A percentile compares a stretch with the other conserved stretches of the same genome.
These are phyloP conservation scores for Diphasiastrum complanatum DNA, from an alignment of 83 land plant genomes.

Conservation along the genomic window DNA sequence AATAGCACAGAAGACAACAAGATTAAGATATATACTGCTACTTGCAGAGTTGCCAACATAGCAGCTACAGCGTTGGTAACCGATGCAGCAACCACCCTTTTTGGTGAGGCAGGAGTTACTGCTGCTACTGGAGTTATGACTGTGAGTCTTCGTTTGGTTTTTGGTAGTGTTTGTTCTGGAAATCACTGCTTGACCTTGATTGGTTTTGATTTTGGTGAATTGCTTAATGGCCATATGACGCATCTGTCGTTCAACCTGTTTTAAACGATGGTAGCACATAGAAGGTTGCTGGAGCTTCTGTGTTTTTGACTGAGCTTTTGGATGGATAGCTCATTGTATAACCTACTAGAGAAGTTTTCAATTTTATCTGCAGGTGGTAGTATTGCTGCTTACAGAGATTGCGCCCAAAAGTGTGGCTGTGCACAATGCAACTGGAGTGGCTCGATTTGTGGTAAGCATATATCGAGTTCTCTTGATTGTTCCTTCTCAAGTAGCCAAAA, in stretches of 20 bases:
- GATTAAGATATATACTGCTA: not conserved
- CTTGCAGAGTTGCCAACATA: slow-evolving; percentile 8
- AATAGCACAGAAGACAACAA: not conserved
- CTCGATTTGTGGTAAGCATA: slow-evolving; percentile 5
- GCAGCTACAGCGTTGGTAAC: slow-evolving; percentile 5
- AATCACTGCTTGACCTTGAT: no score
- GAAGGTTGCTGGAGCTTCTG: no score
- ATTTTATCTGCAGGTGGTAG: not conserved
- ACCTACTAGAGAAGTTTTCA: no score
- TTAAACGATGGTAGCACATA: no score
- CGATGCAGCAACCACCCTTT: slow-evolving; percentile 1
- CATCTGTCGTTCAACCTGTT: no score
- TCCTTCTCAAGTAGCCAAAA: no score
- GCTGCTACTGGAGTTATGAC: slow-evolving; percentile 10
- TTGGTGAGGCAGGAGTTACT: slow-evolving; percentile 8
- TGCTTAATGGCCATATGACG: no score
- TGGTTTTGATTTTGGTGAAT: not conserved
- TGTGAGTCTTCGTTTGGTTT: slow-evolving; percentile 1
- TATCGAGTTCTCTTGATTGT: no score
- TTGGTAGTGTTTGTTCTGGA: no score
- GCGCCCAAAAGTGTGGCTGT: slow-evolving; percentile 6
- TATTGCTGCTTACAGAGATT: not conserved
- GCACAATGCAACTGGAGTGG: slow-evolving; percentile 7
- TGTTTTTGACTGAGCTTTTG: no score
- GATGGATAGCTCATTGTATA: no score